phyloP scores from a whole-genome alignment of 2,329 filamentous ascomycete species.

The Microdochium bolleyi region DNA sequence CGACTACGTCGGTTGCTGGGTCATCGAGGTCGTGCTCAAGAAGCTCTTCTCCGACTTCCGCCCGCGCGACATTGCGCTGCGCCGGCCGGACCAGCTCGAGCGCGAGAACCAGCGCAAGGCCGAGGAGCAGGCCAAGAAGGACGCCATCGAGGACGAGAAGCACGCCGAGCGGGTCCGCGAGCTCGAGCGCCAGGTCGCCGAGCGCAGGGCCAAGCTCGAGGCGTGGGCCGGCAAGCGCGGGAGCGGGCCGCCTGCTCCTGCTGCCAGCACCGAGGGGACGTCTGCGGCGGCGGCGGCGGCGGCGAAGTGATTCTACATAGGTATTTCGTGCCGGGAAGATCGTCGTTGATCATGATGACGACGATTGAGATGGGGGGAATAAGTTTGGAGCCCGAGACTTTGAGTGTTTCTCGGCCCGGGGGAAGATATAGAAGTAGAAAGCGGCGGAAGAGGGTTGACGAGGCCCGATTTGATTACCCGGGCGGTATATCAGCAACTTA shows the following conservation, averaged over 20 bases:
- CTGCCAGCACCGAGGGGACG: background rate
- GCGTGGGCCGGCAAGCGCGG: constrained; percentile 29
- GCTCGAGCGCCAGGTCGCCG: constrained; percentile 50
- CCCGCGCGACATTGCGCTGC: constrained; percentile 85
- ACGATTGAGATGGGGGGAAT: too few relatives aligned
- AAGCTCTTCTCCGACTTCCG: constrained; percentile 79
- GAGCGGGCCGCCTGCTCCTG: background rate
- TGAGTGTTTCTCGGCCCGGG: too few relatives aligned
- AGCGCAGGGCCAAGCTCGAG: constrained; percentile 38
- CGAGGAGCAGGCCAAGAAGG: constrained; percentile 41
- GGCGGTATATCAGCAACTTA: too few relatives aligned
- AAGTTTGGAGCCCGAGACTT: too few relatives aligned
- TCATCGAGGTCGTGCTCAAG: constrained; percentile 85
- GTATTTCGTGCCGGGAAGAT: too few relatives aligned
- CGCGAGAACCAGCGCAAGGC: constrained; percentile 64
- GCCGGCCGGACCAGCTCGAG: constrained; percentile 78
- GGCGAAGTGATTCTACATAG: too few relatives aligned
- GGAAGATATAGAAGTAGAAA: too few relatives aligned
- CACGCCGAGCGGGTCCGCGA: constrained; percentile 46
- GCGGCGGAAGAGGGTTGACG: too few relatives aligned
- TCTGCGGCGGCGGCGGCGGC: background rate
- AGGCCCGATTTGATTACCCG: too few relatives aligned
- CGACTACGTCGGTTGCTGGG: constrained; percentile 80
- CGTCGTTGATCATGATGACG: too few relatives aligned
- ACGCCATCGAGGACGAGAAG: constrained; percentile 43